These are phyloP conservation scores for Tetraselmis striata DNA, from an alignment of 139 green algal genomes.

Conservation along the genomic window DNA sequence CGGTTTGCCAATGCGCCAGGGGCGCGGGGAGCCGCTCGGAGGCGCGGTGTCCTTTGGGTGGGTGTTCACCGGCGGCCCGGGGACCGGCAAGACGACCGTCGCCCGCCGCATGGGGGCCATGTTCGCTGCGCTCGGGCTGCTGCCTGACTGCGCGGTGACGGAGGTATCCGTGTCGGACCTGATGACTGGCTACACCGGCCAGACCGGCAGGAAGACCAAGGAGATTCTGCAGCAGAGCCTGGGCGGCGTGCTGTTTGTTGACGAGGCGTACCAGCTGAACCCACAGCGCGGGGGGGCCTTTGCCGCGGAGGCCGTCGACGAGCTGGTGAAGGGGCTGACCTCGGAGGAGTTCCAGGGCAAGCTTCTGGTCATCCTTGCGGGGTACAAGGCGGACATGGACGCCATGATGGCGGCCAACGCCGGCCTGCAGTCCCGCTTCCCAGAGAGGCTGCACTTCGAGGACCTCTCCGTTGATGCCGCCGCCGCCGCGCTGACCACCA, in stretches of 20 bases:
- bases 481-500: not conserved
- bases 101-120: conserved; percentile 32
- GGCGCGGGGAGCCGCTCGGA: not conserved
- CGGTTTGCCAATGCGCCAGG: conserved; percentile 16
- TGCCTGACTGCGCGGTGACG: conserved; percentile 18
- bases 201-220: conserved; percentile 30
- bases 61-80: conserved; percentile 41
- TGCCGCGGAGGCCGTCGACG: not conserved
- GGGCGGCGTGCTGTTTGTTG: conserved; percentile 41
- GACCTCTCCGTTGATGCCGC: not conserved
- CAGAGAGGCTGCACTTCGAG: conserved; percentile 13
- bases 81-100: conserved; percentile 47
- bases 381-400: conserved; percentile 45
- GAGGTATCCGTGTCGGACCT: conserved; percentile 35
- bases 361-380: conserved; percentile 41
- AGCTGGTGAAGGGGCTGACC: not conserved
- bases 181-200: conserved; percentile 32
- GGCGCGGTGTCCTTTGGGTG: not conserved
- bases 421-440: conserved; percentile 38
- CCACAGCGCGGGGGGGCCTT: not conserved
- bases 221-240: conserved; percentile 32
- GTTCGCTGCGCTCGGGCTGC: conserved; percentile 33
- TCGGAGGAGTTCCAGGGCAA: conserved; percentile 9
- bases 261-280: conserved; percentile 46
- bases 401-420: conserved; percentile 41